Base-by-base conservation (phyloP, 2,329 filamentous ascomycete genomes). In the Plectosphaerella plurivora region DNA sequence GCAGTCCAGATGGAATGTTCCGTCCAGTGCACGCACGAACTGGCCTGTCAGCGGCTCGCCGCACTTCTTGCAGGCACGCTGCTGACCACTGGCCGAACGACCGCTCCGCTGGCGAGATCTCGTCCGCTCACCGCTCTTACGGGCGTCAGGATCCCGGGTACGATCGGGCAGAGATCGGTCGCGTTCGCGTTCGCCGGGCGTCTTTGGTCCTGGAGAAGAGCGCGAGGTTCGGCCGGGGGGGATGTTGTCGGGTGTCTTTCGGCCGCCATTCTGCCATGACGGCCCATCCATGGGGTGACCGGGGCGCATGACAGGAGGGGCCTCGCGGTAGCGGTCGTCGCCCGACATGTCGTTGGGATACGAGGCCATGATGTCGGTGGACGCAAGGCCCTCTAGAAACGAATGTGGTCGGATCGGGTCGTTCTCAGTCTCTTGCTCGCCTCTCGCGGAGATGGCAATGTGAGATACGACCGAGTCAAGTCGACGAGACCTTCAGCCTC, bases 1-100 rank as follows among this genome's bases (percentile, higher is more conserved):
- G 78, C 94, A 99, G 70, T 99, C 93, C 59, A 99, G 75, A 75
- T 99, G 94, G 69, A 91, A 99, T 50, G 93, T 97, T 53, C 91
- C 92, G 51, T 92, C 91, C 51, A 99, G 74, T 45, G 94, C 94
- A 63, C 94, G 84, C 58, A 99, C 94, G 68, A 97, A 99, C 71
- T 99, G 94, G 44, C 94, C 94, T 1, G 91, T 95, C 68, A 99
- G 77, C 51, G 87, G 79, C 68, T 93, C 88, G 58, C 86, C 85
- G 66, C 94, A 99, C 71, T 96, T 97, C 64, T 91, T 92, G 72
- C 89, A 93, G 39, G 82, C 75, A 59, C 88, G 82, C 55, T 81
- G 67, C 59, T 82, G 79, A 39, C 83, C 81, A 64, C 82, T 86
- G 45, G 75, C 73, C 50, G 77, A 77, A 60, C 82, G 75, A 48